These are phyloP conservation scores for Xylaria curta DNA, from an alignment of 495 filamentous ascomycete genomes.

Conservation along the genomic window DNA sequence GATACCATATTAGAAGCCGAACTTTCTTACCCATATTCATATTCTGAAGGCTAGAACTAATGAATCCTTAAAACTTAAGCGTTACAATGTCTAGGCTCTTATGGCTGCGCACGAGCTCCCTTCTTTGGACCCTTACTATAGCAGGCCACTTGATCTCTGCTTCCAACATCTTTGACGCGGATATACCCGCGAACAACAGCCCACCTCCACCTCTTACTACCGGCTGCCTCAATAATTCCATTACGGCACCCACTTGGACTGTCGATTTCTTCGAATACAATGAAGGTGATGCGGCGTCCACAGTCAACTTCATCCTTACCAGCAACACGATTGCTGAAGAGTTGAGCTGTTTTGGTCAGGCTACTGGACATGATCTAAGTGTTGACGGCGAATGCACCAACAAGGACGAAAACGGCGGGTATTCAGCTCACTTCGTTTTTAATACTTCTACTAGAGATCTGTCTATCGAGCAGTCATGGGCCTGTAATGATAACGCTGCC, in stretches of 20 bases:
- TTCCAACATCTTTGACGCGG: background rate
- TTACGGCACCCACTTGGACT: background rate
- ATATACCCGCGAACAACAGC: background rate
- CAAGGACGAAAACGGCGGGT: background rate
- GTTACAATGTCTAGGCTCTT: background rate
- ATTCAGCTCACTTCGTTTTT: background rate
- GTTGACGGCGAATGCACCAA: background rate
- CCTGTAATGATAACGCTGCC: background rate
- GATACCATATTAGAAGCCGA: background rate
- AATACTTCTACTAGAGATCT: background rate
- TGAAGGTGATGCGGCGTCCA: background rate
- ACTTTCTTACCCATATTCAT: background rate
- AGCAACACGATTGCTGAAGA: background rate
- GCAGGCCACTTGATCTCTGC: background rate
- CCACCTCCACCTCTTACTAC: background rate
- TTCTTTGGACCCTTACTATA: too few species aligned
- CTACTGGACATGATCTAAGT: background rate
- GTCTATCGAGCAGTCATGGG: background rate
- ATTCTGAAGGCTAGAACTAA: background rate
- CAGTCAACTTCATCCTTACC: background rate
- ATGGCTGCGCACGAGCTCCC: background rate
- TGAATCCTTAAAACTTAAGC: background rate
- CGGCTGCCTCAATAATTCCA: background rate
- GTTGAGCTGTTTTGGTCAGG: background rate
- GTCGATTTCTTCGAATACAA: background rate